phyloP scores from a whole-genome alignment of 179 eudicot genomes.

The Beta macrorhiza region DNA sequence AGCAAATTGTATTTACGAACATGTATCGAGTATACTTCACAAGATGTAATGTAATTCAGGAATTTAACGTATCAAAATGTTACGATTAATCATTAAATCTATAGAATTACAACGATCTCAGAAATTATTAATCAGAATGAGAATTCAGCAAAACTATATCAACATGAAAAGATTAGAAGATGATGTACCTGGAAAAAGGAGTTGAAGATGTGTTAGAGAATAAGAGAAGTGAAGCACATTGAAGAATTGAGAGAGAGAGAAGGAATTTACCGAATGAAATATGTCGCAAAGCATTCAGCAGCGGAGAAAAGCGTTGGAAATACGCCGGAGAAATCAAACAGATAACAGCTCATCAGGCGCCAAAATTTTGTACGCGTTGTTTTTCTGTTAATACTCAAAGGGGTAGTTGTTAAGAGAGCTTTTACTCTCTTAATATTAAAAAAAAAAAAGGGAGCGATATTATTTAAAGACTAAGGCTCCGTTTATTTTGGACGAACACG shows the following conservation, averaged over 20 bases:
- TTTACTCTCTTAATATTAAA: too few relatives aligned
- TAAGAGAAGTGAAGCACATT: too few relatives aligned
- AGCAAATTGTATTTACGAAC: background rate
- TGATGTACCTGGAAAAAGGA: background rate
- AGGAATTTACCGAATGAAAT: background rate
- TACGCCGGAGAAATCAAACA: background rate
- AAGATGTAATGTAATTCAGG: background rate
- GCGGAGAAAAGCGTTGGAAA: too few relatives aligned
- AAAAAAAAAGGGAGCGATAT: constrained; percentile 15
- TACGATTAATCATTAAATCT: too few relatives aligned
- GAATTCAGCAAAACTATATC: background rate
- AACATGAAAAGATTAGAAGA: background rate
- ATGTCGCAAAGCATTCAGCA: background rate
- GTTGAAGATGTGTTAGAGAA: background rate
- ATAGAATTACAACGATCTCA: too few relatives aligned
- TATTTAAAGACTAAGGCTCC: too few relatives aligned
- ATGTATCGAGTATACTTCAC: background rate
- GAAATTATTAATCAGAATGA: too few relatives aligned
- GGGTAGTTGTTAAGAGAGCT: too few relatives aligned
- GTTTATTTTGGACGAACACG: too few relatives aligned
- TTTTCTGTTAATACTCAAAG: too few relatives aligned
- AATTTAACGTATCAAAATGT: background rate
- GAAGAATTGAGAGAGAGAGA: background rate
- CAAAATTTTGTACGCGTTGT: too few relatives aligned
- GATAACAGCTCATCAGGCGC: too few relatives aligned